Conservation (phyloP, 345 rosid species). For the Lumnitzera littorea region DNA sequence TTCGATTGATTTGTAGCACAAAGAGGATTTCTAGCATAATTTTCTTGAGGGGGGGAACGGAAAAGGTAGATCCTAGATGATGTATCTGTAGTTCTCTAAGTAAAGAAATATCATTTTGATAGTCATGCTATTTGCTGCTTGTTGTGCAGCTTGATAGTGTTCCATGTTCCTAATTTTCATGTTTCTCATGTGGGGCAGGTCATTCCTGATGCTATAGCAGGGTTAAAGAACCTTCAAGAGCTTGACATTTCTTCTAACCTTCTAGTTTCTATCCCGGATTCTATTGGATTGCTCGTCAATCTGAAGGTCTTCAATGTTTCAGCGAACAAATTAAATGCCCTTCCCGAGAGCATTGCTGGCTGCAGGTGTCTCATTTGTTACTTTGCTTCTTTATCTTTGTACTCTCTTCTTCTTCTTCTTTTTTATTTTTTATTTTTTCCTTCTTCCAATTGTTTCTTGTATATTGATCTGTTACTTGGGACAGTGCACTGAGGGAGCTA, state of each 20-base stretch:
- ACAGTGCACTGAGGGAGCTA: slow-evolving; percentile 71
- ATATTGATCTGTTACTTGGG: background rate
- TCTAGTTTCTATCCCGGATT: slow-evolving; percentile 58
- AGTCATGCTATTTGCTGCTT: background rate
- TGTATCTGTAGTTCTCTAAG: slow-evolving; percentile 1
- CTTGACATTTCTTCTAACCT: slow-evolving; percentile 66
- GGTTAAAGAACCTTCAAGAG: slow-evolving; percentile 61
- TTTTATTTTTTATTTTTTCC: background rate
- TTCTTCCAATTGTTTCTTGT: background rate
- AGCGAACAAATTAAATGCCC: slow-evolving; percentile 63
- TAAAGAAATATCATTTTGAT: too few relatives aligned
- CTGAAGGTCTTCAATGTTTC: slow-evolving; percentile 59
- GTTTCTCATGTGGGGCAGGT: slow-evolving; percentile 30
- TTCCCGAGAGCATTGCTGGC: slow-evolving; percentile 73
- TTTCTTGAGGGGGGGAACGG: too few relatives aligned
- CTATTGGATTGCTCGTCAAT: slow-evolving; percentile 59
- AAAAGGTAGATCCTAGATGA: background rate
- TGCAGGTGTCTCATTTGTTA: slow-evolving; percentile 36
- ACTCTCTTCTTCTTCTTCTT: background rate
- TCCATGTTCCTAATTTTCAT: background rate
- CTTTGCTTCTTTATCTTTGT: background rate
- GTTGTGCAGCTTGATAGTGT: too few relatives aligned
- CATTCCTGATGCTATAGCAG: slow-evolving; percentile 84
- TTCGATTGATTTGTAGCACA: too few relatives aligned
- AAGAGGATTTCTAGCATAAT: too few relatives aligned